Evolutionary conservation across 1,284 basidiomycete genomes (phyloP).

Genomic region (Anthracocystis panici-leucophaei): DNA sequence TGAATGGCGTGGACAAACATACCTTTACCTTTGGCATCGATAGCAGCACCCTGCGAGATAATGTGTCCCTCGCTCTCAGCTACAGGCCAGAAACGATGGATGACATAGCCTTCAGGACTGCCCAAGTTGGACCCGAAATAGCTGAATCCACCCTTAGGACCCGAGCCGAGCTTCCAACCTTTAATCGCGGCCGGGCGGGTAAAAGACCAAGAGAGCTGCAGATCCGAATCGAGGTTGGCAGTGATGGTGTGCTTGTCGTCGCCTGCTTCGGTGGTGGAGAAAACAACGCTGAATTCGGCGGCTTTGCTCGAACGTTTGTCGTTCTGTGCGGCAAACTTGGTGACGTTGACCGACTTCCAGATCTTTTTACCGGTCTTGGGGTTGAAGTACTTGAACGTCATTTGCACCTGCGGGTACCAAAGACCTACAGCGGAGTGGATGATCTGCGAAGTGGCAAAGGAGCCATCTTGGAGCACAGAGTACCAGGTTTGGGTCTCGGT

Average conservation of each 20-base stretch:
- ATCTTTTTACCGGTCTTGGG: constrained; percentile 79
- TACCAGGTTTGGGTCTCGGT: constrained; percentile 96
- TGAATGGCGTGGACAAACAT: constrained; percentile 98
- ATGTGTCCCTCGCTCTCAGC: constrained; percentile 78
- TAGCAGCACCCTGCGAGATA: constrained; percentile 78
- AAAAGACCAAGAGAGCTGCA: constrained; percentile 84
- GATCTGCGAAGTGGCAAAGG: constrained; percentile 86
- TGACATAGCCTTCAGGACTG: constrained; percentile 61
- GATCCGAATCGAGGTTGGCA: constrained; percentile 82
- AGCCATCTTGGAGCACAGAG: constrained; percentile 84
- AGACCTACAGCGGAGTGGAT: constrained; percentile 93
- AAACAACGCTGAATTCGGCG: constrained; percentile 82
- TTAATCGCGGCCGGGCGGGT: constrained; percentile 78
- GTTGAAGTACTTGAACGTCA: constrained; percentile 91
- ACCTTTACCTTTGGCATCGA: constrained; percentile 80
- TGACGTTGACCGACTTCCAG: constrained; percentile 92
- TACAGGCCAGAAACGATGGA: constrained; percentile 67
- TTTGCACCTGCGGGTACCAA: constrained; percentile 95
- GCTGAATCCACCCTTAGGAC: constrained; percentile 86
- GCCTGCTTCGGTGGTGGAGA: constrained; percentile 76
- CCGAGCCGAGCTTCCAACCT: constrained; percentile 92
- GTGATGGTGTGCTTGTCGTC: constrained; percentile 81
- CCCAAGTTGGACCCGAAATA: constrained; percentile 78
- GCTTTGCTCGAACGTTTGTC: constrained; percentile 89
- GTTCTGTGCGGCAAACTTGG: constrained; percentile 78